These are phyloP conservation scores for Fusarium sp. DNA, from an alignment of 2,329 filamentous ascomycete species.

Conservation along the genomic window DNA sequence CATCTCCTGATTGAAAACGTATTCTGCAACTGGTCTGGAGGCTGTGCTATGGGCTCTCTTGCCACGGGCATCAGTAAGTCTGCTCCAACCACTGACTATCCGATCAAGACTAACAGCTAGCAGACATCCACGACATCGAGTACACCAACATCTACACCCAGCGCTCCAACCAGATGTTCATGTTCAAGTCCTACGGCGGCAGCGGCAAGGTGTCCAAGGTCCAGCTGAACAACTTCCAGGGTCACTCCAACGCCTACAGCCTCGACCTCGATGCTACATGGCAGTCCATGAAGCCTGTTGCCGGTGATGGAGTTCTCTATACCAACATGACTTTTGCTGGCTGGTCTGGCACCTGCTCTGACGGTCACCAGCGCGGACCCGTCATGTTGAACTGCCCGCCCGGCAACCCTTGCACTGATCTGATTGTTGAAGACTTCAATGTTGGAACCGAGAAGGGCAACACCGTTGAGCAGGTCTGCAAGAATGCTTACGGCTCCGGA, in stretches of 20 bases:
- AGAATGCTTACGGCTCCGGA: constrained; percentile 36
- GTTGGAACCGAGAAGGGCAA: constrained; percentile 29
- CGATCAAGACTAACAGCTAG: background rate
- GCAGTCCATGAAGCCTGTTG: constrained; percentile 29
- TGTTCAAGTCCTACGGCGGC: constrained; percentile 41
- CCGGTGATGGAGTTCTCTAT: constrained; percentile 34
- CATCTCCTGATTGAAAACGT: constrained; percentile 39
- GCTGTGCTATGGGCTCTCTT: constrained; percentile 37
- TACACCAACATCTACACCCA: constrained; percentile 41
- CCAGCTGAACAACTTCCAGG: constrained; percentile 34
- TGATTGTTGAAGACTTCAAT: constrained; percentile 35
- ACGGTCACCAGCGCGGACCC: constrained; percentile 33
- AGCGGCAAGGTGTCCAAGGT: constrained; percentile 38
- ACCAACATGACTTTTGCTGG: constrained; percentile 37
- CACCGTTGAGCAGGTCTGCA: constrained; percentile 30
- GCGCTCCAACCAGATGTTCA: constrained; percentile 40
- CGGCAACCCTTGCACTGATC: constrained; percentile 33
- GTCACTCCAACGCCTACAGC: constrained; percentile 39
- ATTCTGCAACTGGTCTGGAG: constrained; percentile 40
- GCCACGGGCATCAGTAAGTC: constrained; percentile 19
- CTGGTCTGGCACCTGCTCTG: constrained; percentile 37
- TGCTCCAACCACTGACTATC: background rate
- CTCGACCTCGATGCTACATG: constrained; percentile 36
- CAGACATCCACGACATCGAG: constrained; percentile 31
- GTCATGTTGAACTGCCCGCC: constrained; percentile 41